Evolutionary conservation across 2,329 filamentous ascomycete genomes (phyloP).

Genomic region (Aspergillus sp.): DNA sequence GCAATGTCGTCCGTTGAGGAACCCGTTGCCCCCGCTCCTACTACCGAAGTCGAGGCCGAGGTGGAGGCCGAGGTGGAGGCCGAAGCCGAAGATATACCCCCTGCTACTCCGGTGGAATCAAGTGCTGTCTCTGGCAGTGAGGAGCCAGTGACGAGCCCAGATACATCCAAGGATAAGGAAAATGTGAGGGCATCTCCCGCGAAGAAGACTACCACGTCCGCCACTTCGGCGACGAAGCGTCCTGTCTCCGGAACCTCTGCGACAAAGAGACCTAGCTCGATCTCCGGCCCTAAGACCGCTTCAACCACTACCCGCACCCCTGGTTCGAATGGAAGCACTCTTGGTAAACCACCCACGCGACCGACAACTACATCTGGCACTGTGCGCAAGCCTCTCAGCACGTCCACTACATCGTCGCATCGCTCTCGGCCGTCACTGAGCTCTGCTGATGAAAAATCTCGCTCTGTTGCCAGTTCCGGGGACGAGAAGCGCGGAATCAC

Average conservation of each 20-base stretch:
- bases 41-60: constrained; percentile 30
- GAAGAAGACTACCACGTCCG: constrained; percentile 29
- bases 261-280: constrained; percentile 38
- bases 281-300: constrained; percentile 30
- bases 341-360: constrained; percentile 48
- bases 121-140: constrained; percentile 34
- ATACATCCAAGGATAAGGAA: constrained; percentile 35
- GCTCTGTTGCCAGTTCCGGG: constrained; percentile 43
- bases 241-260: constrained; percentile 35
- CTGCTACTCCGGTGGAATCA: constrained; percentile 36
- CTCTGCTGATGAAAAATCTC: constrained; percentile 44
- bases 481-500: constrained; percentile 47
- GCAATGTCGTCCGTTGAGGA: constrained; percentile 38
- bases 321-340: constrained; percentile 35
- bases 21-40: constrained; percentile 23
- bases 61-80: constrained; percentile 30
- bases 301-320: constrained; percentile 29
- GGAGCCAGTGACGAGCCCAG: constrained; percentile 35
- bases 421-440: constrained; percentile 43
- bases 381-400: constrained; percentile 36
- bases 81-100: constrained; percentile 31
- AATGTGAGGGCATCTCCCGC: constrained; percentile 30
- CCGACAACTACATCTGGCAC: constrained; percentile 32
- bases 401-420: constrained; percentile 39
- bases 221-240: constrained; percentile 31